These are phyloP conservation scores for Zoysia pacifica DNA, from an alignment of 176 grass and related monocot genomes.

Conservation along the genomic window DNA sequence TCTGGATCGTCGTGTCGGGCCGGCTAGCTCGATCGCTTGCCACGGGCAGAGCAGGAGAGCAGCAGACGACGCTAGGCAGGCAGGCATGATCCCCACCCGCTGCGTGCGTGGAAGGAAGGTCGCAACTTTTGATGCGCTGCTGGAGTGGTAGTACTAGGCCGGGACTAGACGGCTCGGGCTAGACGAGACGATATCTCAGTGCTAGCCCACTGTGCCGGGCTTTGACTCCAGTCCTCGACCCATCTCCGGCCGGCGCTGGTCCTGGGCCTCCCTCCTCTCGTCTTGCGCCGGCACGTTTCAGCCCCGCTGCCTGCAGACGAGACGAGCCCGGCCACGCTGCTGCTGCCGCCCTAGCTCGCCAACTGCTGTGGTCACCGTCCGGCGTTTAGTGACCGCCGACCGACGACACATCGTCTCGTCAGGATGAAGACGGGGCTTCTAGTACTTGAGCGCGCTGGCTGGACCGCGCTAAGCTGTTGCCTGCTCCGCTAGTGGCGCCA, in stretches of 20 bases:
- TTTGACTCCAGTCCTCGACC: slow-evolving; percentile 13
- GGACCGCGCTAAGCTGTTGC: background rate
- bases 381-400: background rate
- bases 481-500: background rate
- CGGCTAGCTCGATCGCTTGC: background rate
- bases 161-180: background rate
- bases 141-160: background rate
- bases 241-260: background rate
- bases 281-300: background rate
- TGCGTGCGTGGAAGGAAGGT: slow-evolving; percentile 37
- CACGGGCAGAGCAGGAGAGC: background rate
- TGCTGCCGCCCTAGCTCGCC: too few relatives aligned
- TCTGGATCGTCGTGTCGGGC: slow-evolving; percentile 35
- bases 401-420: background rate
- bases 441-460: background rate
- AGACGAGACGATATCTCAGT: background rate
- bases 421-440: slow-evolving; percentile 1
- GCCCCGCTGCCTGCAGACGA: background rate
- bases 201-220: slow-evolving; percentile 28
- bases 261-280: background rate
- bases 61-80: background rate
- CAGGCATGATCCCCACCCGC: background rate
- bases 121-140: slow-evolving; percentile 47
- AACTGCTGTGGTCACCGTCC: background rate
- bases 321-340: too few relatives aligned